Conservation (phyloP, 192 early-diverging fungal genomes). For the Backusella westeae region DNA sequence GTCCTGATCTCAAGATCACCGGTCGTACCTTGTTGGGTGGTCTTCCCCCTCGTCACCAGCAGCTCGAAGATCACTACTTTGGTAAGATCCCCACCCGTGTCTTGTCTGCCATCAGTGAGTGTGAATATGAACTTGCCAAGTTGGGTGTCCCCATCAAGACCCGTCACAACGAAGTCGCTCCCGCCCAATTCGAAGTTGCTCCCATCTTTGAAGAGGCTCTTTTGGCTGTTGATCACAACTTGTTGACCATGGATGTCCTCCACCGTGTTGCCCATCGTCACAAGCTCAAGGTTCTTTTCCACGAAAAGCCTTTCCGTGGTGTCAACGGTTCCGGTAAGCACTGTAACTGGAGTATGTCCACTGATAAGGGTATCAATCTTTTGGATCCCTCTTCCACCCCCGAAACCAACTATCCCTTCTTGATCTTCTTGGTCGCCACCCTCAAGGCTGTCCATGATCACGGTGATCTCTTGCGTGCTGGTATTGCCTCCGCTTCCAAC, state of each 20-base stretch:
- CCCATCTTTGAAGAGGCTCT: constrained; percentile 97
- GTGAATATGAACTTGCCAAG: constrained; percentile 89
- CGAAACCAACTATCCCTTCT: constrained; percentile 97
- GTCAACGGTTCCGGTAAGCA: constrained; percentile 99
- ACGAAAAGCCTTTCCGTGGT: constrained; percentile 99
- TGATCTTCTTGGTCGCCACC: constrained; percentile 88
- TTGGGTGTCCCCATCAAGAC: constrained; percentile 99
- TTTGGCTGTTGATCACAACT: constrained; percentile 97
- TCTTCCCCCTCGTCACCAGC: constrained; percentile 96
- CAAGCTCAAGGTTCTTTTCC: constrained; percentile 95
- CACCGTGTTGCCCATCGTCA: constrained; percentile 97
- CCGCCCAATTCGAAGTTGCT: constrained; percentile 96
- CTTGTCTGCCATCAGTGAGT: constrained; percentile 88
- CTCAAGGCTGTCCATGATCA: constrained; percentile 91
- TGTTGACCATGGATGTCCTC: constrained; percentile 96
- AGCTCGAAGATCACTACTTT: constrained; percentile 99
- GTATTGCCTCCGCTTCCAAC: constrained; percentile 93
- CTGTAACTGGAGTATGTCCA: constrained; percentile 97
- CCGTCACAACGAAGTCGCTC: constrained; percentile 98
- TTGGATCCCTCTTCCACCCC: constrained; percentile 92
- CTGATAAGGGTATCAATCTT: constrained; percentile 94
- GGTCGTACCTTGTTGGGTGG: constrained; percentile 92
- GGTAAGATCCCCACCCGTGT: constrained; percentile 94
- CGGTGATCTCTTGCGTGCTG: constrained; percentile 85
- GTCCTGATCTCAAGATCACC: constrained; percentile 96